Base-by-base conservation (phyloP, 2,329 filamentous ascomycete species). In the Pezicula neosporulosa region DNA sequence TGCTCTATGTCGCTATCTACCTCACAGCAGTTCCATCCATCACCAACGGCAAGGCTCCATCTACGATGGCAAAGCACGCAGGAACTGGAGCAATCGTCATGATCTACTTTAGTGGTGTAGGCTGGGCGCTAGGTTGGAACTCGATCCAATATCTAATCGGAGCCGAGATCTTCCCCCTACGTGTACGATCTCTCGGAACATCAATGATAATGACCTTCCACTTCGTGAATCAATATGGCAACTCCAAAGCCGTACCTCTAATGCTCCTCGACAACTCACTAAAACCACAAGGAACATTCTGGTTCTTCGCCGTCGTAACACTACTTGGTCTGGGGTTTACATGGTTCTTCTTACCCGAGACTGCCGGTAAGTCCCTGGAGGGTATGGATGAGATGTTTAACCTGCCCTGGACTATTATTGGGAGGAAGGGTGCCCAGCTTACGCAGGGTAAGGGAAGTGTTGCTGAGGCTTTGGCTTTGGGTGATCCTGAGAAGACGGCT, bases 341-440 rank as follows among this genome's bases (percentile, higher is more conserved):
- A 8, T 74, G 66, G 54, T 72, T 74, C 61, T 68, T 73, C 46
- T 58, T 75, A 10, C 73, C 73, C 6, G 72, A 76, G 57, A 76
- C 73, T 2, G 75, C 72, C 49, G 72, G 73, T 51, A 64, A 74
- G 45, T 49, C 48, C 19, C 36, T 58, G 7, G 56, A 58, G 48
- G 54, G 51, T 15, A 58, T 58, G 56, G 56, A 58, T 50, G 52
- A 54, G 52, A 18, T 54, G 41, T 54, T 54, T 33, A 48, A 36
- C 15, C 21, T 54, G 44, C 48, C 48, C 13, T 51, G 52, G 52
- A 36, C 41, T 15, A 9, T 54, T 28, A 54, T 54, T 48, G 52
- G 52, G 10, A n/a, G 52, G 16, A 54, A 51, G 52, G 48, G 52
- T 3, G 44, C 48, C 12, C 41, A 41, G 18, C 42, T 54, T 35